Evolutionary conservation across 257 asterid species (phyloP).

Genomic region (Solanum commersonii): DNA sequence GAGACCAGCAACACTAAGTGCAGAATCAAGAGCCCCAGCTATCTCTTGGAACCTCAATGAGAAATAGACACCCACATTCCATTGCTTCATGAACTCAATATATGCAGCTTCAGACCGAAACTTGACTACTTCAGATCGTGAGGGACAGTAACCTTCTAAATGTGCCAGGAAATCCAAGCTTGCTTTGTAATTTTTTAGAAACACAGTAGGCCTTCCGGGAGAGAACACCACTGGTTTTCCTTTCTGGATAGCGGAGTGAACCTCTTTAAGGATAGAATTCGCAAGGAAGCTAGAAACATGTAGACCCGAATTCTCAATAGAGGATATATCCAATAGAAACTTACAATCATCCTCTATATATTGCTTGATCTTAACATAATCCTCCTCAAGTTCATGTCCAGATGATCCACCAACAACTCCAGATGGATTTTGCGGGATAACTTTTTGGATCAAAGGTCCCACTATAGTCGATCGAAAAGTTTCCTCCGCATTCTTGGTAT

Average conservation of each 20-base stretch:
- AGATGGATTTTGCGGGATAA: conserved; percentile 35
- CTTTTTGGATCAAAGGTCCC: conserved; percentile 55
- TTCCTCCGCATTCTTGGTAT: conserved; percentile 79
- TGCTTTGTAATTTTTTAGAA: conserved; percentile 82
- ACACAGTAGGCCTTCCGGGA: conserved; percentile 91
- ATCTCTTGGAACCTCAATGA: conserved; percentile 98
- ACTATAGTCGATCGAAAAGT: conserved; percentile 67
- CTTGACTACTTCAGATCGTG: conserved; percentile 60
- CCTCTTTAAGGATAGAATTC: conserved; percentile 88
- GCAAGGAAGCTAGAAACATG: conserved; percentile 94
- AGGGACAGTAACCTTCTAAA: conserved; percentile 77
- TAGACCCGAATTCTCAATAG: conserved; percentile 86
- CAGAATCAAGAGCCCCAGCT: conserved; percentile 93
- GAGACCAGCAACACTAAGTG: conserved; percentile 53
- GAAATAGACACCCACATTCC: conserved; percentile 94
- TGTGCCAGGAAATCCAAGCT: conserved; percentile 77
- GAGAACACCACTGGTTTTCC: conserved; percentile 93
- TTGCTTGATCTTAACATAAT: conserved; percentile 56
- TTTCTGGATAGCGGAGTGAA: conserved; percentile 73
- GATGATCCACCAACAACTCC: conserved; percentile 40
- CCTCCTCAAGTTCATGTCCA: conserved; percentile 73
- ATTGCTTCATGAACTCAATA: conserved; percentile 81
- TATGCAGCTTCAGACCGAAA: conserved; percentile 73
- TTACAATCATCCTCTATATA: conserved; percentile 65
- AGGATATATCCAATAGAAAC: conserved; percentile 83